phyloP scores from a whole-genome alignment of 768 basidiomycete genomes.

The Hysterangium stoloniferum region DNA sequence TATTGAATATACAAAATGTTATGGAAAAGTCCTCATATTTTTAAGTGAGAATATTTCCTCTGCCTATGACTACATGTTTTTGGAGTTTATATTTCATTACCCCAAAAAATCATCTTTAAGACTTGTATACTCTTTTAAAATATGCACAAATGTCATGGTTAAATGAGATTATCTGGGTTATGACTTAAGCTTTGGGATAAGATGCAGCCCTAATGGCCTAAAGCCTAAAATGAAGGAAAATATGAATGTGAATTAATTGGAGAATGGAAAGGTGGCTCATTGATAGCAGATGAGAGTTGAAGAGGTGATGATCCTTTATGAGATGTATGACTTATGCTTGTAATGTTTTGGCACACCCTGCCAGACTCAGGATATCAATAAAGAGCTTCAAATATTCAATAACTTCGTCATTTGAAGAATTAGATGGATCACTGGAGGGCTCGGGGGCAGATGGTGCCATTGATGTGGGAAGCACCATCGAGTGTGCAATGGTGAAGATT shows the following conservation, averaged over 20 bases:
- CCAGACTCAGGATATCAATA: constrained; percentile 3
- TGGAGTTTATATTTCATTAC: too few relatives aligned
- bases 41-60: too few relatives aligned
- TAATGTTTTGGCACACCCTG: constrained; percentile 3
- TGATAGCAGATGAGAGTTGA: neutral
- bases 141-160: too few relatives aligned
- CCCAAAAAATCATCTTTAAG: too few relatives aligned
- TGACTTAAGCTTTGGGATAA: too few relatives aligned
- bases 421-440: neutral
- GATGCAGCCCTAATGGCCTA: too few relatives aligned
- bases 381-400: constrained; percentile 4
- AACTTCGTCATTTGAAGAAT: neutral
- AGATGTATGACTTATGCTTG: constrained; percentile 3
- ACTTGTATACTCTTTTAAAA: too few relatives aligned
- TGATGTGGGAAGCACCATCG: constrained; percentile 11
- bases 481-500: constrained; percentile 4
- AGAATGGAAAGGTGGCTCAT: neutral
- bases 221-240: neutral
- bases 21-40: too few relatives aligned
- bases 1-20: too few relatives aligned
- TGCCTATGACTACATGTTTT: too few relatives aligned
- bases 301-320: constrained; percentile 5
- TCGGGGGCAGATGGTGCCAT: neutral
- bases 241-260: neutral
- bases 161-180: too few relatives aligned